These are phyloP conservation scores for Pleomassaria siparia DNA, from an alignment of 2,329 filamentous ascomycete species.

Conservation along the genomic window DNA sequence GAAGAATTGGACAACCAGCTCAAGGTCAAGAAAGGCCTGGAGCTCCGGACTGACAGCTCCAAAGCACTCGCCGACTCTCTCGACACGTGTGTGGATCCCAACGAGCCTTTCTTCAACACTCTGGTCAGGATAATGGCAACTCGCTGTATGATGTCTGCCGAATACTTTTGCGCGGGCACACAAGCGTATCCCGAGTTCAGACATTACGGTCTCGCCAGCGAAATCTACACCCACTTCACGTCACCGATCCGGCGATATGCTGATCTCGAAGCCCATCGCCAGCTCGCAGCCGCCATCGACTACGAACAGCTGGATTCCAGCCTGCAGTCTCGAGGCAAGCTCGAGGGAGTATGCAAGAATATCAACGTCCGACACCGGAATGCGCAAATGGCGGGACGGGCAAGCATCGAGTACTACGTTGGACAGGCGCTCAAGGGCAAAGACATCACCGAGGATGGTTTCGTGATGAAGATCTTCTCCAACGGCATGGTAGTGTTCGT, in stretches of 20 bases:
- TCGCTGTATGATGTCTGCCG: slow-evolving; percentile 97
- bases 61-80: slow-evolving; percentile 92
- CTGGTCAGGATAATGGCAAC: slow-evolving; percentile 96
- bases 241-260: slow-evolving; percentile 96
- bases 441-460: slow-evolving; percentile 80
- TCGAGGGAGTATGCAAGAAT: slow-evolving; percentile 95
- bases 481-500: slow-evolving; percentile 98
- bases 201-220: slow-evolving; percentile 92
- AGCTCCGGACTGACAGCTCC: slow-evolving; percentile 81
- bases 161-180: slow-evolving; percentile 95
- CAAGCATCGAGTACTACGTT: slow-evolving; percentile 96
- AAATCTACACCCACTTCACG: slow-evolving; percentile 99
- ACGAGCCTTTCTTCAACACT: slow-evolving; percentile 97
- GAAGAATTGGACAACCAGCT: slow-evolving; percentile 91
- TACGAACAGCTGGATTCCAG: slow-evolving; percentile 85
- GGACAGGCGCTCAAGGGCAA: slow-evolving; percentile 87
- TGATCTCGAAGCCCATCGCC: slow-evolving; percentile 91
- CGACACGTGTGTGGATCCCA: slow-evolving; percentile 75
- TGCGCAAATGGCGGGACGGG: slow-evolving; percentile 90
- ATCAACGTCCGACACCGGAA: slow-evolving; percentile 98
- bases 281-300: slow-evolving; percentile 91
- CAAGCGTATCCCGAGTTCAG: slow-evolving; percentile 93
- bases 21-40: slow-evolving; percentile 78
- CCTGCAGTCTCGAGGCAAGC: slow-evolving; percentile 76
- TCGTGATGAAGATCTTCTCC: slow-evolving; percentile 95